Percentiles rank a stretch among this genome's conserved stretches.
Evolutionary conservation across 1,139 yeast species (phyloP).

Genomic region (Nakaseomyces kungkrabaensis): DNA sequence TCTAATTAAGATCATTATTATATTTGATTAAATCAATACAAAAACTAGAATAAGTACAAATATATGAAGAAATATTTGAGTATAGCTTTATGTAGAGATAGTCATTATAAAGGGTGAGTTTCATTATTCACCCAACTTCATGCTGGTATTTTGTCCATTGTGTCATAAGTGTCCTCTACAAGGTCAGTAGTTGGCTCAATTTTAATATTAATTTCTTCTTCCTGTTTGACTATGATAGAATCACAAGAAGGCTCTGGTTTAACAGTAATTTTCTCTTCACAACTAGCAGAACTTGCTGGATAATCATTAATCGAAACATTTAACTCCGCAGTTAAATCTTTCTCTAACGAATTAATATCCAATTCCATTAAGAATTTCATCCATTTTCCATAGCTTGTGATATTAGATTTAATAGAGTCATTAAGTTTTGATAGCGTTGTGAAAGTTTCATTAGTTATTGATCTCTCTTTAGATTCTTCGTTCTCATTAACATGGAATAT

Average conservation of each 20-base stretch:
- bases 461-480: not conserved
- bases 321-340: not conserved
- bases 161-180: not conserved
- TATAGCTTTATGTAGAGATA: not conserved
- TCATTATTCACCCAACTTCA: not conserved
- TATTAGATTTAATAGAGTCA: conserved; percentile 3
- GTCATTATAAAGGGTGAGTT: not conserved
- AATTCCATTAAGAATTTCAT: not conserved
- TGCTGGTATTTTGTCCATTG: not conserved
- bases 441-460: not conserved
- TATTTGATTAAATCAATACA: too few species aligned
- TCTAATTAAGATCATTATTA: too few species aligned
- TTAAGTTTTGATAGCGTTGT: conserved; percentile 1
- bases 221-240: not conserved
- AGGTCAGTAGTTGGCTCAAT: not conserved
- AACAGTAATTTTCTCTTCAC: not conserved
- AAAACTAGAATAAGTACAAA: too few species aligned
- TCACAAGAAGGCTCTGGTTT: not conserved
- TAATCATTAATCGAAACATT: not conserved
- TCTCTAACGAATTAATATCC: not conserved
- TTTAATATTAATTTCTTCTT: not conserved
- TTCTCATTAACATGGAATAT: conserved; percentile 38
- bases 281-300: not conserved
- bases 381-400: conserved; percentile 4
- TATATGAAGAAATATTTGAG: too few species aligned